Percentiles rank a stretch among this genome's conserved stretches.
phyloP scores from a whole-genome alignment of 2,329 filamentous ascomycete genomes.

The Pestalotiopsis sp. region DNA sequence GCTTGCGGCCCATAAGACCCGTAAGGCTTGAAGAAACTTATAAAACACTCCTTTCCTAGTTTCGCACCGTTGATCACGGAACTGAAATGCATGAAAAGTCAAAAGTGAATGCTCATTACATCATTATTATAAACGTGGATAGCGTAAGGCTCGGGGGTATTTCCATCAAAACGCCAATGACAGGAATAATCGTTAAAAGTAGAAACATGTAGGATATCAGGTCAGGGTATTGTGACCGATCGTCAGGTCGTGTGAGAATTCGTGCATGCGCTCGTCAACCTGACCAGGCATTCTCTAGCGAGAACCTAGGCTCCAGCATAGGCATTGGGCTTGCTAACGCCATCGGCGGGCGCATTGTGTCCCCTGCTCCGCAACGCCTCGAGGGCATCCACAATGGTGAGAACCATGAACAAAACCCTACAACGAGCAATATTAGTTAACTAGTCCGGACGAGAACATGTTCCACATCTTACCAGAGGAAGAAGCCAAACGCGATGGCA shows the following conservation, averaged over 20 bases:
- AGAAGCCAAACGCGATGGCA: constrained; percentile 67
- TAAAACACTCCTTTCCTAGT: too few relatives aligned
- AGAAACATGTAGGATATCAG: too few relatives aligned
- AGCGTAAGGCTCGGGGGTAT: not conserved
- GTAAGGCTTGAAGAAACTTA: too few relatives aligned
- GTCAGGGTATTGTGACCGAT: too few relatives aligned
- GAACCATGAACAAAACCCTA: constrained; percentile 52
- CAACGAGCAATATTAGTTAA: not conserved
- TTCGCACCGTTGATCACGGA: too few relatives aligned
- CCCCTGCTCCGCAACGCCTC: constrained; percentile 45
- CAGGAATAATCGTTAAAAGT: not conserved
- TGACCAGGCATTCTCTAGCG: not conserved
- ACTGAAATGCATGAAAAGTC: not conserved
- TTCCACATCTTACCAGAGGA: constrained; percentile 52
- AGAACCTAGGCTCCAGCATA: constrained; percentile 26
- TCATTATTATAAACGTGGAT: not conserved
- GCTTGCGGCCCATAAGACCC: too few relatives aligned
- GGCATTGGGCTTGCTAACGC: constrained; percentile 22
- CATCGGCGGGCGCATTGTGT: constrained; percentile 26
- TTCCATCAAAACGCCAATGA: constrained; percentile 1
- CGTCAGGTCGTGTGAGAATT: not conserved
- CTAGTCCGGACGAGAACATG: not conserved
- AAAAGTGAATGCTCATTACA: not conserved
- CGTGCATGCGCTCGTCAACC: not conserved
- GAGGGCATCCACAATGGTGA: constrained; percentile 50